These are phyloP conservation scores for Ceratocystis eucalypticola DNA, from an alignment of 2,329 filamentous ascomycete species.

Conservation along the genomic window DNA sequence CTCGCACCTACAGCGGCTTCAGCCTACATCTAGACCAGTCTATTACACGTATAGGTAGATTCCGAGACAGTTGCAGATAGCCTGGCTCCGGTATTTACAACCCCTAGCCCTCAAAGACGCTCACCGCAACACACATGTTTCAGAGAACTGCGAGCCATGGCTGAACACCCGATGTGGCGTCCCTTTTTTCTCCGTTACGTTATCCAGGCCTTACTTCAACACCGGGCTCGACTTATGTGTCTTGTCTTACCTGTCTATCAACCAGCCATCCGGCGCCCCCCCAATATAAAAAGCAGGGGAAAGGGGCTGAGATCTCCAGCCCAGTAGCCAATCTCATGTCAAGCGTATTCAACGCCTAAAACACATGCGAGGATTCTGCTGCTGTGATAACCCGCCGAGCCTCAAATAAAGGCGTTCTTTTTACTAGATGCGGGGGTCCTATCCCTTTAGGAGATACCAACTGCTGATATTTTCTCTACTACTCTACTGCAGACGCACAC, in stretches of 20 bases:
- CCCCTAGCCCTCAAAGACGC: not conserved
- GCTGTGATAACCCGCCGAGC: not conserved
- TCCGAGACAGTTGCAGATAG: not conserved
- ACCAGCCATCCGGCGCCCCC: not conserved
- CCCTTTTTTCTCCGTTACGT: not conserved
- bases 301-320: not conserved
- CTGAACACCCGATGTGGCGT: not conserved
- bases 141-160: not conserved
- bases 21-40: too few relatives aligned
- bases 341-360: not conserved
- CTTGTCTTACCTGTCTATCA: not conserved
- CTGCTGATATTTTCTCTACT: not conserved
- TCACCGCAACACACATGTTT: not conserved
- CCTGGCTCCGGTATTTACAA: not conserved
- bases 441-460: not conserved
- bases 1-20: too few relatives aligned
- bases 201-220: not conserved
- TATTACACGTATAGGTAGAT: not conserved
- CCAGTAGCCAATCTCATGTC: not conserved
- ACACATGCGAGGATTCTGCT: conserved; percentile 1
- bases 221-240: not conserved
- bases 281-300: not conserved
- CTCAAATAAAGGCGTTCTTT: not conserved
- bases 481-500: not conserved
- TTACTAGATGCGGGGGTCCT: too few relatives aligned